These are phyloP conservation scores for Erysimum cheiranthoides DNA, from an alignment of 345 rosid genomes.

Conservation along the genomic window DNA sequence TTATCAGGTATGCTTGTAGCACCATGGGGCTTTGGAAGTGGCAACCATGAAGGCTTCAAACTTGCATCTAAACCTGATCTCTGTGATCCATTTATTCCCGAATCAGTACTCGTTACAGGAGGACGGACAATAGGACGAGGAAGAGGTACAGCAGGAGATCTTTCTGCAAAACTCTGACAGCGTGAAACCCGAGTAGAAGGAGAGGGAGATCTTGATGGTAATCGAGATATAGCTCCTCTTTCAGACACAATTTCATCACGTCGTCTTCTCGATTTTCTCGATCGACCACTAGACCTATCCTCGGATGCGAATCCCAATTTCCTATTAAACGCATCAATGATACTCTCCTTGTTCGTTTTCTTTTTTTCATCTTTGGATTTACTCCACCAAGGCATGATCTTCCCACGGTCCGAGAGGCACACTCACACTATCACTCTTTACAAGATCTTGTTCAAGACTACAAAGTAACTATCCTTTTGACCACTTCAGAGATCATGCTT, in stretches of 20 bases:
- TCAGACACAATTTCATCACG: slow-evolving; percentile 61
- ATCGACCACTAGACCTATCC: slow-evolving; percentile 53
- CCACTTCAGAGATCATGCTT: slow-evolving; percentile 42
- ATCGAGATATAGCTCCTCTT: slow-evolving; percentile 68
- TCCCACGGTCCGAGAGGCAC: slow-evolving; percentile 24
- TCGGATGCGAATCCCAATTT: slow-evolving; percentile 65
- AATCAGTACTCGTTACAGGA: slow-evolving; percentile 52
- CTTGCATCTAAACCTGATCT: slow-evolving; percentile 58
- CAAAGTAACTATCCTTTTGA: slow-evolving; percentile 30
- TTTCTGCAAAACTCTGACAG: slow-evolving; percentile 84
- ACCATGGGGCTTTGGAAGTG: slow-evolving; percentile 68
- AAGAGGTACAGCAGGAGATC: slow-evolving; percentile 81
- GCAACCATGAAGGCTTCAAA: slow-evolving; percentile 57
- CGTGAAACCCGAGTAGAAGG: slow-evolving; percentile 73
- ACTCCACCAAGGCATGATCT: slow-evolving; percentile 69
- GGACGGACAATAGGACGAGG: slow-evolving; percentile 69
- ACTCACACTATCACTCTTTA: slow-evolving; percentile 34
- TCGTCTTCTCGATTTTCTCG: slow-evolving; percentile 57
- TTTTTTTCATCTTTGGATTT: slow-evolving; percentile 79
- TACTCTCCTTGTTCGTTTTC: slow-evolving; percentile 77
- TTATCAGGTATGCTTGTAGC: slow-evolving; percentile 54
- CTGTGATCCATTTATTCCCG: slow-evolving; percentile 53
- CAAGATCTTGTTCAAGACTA: slow-evolving; percentile 29
- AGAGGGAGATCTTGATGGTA: slow-evolving; percentile 75
- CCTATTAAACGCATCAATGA: slow-evolving; percentile 66